Evolutionary conservation across 257 asterid genomes (phyloP).

Genomic region (Vinca minor): DNA sequence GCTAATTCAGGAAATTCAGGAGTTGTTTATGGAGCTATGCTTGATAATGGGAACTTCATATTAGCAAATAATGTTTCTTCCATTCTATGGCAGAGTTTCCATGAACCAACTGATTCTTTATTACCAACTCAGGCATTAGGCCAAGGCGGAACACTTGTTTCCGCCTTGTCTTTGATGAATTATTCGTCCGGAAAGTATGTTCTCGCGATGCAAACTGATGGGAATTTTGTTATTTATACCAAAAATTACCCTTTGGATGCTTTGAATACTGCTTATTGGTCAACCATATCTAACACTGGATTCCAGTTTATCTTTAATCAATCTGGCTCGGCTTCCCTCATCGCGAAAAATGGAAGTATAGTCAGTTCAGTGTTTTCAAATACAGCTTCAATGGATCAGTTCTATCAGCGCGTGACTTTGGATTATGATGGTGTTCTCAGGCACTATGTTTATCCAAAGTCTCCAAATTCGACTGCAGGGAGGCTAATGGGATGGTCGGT

Average conservation of each 20-base stretch:
- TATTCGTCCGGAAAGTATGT: slow-evolving; percentile 10
- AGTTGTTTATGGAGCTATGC: slow-evolving; percentile 12
- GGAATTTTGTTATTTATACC: slow-evolving; percentile 9
- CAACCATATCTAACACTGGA: background rate
- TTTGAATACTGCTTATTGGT: slow-evolving; percentile 3
- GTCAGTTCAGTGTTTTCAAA: background rate
- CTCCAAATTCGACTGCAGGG: slow-evolving; percentile 7
- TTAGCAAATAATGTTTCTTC: background rate
- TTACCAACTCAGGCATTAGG: slow-evolving; percentile 8
- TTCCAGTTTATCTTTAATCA: slow-evolving; percentile 1
- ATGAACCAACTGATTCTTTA: slow-evolving; percentile 9
- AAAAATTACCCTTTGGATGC: background rate
- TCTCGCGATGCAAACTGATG: background rate
- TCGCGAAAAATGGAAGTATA: background rate
- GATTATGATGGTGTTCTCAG: slow-evolving; percentile 38
- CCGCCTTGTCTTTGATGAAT: background rate
- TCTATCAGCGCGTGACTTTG: slow-evolving; percentile 37
- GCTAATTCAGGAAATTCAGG: slow-evolving; percentile 2
- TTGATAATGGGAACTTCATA: slow-evolving; percentile 13
- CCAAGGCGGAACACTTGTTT: background rate
- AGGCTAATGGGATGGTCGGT: slow-evolving; percentile 23
- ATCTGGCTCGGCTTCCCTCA: background rate
- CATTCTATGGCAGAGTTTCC: slow-evolving; percentile 15
- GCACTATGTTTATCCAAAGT: slow-evolving; percentile 38
- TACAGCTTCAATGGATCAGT: slow-evolving; percentile 6